Conservation (phyloP, 805 yeast species). For the Saccharomycopsis javanensis region DNA sequence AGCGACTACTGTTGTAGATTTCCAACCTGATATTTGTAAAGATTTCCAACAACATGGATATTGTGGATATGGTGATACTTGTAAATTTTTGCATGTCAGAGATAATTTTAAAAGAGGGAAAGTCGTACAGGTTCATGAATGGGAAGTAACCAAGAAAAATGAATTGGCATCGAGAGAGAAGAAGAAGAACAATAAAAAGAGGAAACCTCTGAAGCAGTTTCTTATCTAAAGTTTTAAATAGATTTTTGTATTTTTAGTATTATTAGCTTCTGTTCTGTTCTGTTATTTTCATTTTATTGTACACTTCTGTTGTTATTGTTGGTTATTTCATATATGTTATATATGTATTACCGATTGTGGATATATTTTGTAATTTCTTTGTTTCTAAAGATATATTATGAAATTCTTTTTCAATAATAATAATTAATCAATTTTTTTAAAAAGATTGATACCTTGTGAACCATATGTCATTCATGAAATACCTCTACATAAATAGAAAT, state of each 20-base stretch:
- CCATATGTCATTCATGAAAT: too few species aligned
- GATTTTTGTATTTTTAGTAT: not conserved
- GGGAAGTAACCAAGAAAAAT: not conserved
- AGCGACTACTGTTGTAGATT: slow-evolving; percentile 67
- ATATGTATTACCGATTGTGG: too few species aligned
- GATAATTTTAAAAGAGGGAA: slow-evolving; percentile 58
- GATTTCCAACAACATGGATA: slow-evolving; percentile 86
- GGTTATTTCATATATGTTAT: too few species aligned
- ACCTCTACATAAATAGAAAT: too few species aligned
- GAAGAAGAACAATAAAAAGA: not conserved
- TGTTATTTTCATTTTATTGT: too few species aligned
- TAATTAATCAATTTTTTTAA: too few species aligned
- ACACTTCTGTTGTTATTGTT: too few species aligned
- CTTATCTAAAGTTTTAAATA: not conserved
- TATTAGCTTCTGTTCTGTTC: not conserved
- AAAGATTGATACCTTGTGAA: too few species aligned
- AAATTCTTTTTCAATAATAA: too few species aligned
- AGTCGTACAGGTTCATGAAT: not conserved
- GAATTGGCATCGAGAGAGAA: not conserved
- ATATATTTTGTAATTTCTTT: too few species aligned
- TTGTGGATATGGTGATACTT: slow-evolving; percentile 96
- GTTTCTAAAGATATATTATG: too few species aligned
- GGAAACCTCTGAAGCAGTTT: not conserved
- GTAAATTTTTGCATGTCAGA: slow-evolving; percentile 86
- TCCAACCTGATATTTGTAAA: slow-evolving; percentile 89